phyloP scores from a whole-genome alignment of 495 filamentous ascomycete species.

The Penicillium fimorum region DNA sequence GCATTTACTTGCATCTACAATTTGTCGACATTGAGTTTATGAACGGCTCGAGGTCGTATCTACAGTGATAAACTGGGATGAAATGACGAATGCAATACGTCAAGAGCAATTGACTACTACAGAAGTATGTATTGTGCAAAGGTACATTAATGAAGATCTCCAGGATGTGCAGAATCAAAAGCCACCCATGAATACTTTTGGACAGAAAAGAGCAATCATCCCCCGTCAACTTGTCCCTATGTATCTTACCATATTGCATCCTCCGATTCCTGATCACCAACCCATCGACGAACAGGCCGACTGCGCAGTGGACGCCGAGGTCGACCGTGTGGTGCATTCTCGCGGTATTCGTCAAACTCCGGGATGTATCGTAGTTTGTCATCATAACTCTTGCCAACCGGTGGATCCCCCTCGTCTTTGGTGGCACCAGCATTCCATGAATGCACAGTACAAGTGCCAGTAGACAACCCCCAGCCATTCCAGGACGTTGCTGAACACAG shows the following conservation, averaged over 20 bases:
- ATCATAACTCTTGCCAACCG: slow-evolving; percentile 59
- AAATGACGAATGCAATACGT: neutral
- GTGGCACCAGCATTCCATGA: slow-evolving; percentile 66
- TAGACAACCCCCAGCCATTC: slow-evolving; percentile 68
- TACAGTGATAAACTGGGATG: neutral
- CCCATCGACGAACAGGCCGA: slow-evolving; percentile 22
- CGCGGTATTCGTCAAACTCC: slow-evolving; percentile 32
- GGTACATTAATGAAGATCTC: neutral
- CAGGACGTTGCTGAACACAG: slow-evolving; percentile 64
- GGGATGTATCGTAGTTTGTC: slow-evolving; percentile 41
- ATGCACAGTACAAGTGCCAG: slow-evolving; percentile 74
- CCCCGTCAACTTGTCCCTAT: neutral
- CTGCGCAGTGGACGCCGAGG: slow-evolving; percentile 26
- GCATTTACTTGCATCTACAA: neutral
- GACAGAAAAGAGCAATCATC: neutral
- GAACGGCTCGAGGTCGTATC: neutral
- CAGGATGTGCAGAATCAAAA: neutral
- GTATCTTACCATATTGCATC: slow-evolving; percentile 16
- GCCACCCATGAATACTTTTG: neutral
- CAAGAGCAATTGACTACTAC: neutral
- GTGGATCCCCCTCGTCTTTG: slow-evolving; percentile 64
- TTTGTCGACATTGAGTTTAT: neutral
- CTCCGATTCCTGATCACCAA: slow-evolving; percentile 16
- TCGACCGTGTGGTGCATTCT: slow-evolving; percentile 16
- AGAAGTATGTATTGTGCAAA: neutral